Conservation (phyloP, 2,329 filamentous ascomycete species). For the Trichoderma koningii region DNA sequence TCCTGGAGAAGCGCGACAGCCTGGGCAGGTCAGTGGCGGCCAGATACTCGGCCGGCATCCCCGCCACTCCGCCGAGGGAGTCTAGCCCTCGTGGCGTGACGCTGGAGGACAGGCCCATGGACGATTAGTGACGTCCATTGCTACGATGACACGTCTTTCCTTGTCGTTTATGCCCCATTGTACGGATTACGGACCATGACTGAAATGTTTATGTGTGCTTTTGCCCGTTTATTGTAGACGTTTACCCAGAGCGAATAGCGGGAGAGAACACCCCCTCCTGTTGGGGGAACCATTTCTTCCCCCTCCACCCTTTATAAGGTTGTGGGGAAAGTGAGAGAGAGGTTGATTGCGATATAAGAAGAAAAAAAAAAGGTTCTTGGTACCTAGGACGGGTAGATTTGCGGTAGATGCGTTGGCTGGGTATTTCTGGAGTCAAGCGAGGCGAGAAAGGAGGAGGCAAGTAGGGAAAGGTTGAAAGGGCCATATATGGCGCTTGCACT, state of each 20-base stretch:
- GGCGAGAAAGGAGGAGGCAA: neutral
- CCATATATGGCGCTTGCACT: constrained; percentile 8
- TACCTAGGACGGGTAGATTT: constrained; percentile 6
- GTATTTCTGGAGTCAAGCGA: constrained; percentile 12
- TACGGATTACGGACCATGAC: constrained; percentile 29
- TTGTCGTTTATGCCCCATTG: constrained; percentile 23
- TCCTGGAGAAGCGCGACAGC: constrained; percentile 64
- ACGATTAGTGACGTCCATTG: constrained; percentile 43
- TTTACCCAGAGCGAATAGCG: constrained; percentile 13
- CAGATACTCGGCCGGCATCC: constrained; percentile 51
- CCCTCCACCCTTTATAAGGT: too few relatives aligned
- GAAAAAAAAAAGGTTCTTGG: constrained; percentile 8
- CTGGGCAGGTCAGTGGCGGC: constrained; percentile 52
- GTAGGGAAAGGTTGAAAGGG: neutral
- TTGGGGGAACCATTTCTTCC: too few relatives aligned
- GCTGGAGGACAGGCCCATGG: constrained; percentile 56
- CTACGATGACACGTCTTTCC: neutral
- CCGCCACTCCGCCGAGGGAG: constrained; percentile 39
- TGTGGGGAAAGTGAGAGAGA: neutral
- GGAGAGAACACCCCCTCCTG: neutral
- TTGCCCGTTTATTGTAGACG: constrained; percentile 10
- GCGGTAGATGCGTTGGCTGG: constrained; percentile 16
- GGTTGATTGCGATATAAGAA: neutral
- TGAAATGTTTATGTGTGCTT: constrained; percentile 16
- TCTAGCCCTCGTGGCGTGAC: constrained; percentile 48